These are phyloP conservation scores for Lumnitzera littorea DNA, from an alignment of 345 rosid genomes.

Conservation along the genomic window DNA sequence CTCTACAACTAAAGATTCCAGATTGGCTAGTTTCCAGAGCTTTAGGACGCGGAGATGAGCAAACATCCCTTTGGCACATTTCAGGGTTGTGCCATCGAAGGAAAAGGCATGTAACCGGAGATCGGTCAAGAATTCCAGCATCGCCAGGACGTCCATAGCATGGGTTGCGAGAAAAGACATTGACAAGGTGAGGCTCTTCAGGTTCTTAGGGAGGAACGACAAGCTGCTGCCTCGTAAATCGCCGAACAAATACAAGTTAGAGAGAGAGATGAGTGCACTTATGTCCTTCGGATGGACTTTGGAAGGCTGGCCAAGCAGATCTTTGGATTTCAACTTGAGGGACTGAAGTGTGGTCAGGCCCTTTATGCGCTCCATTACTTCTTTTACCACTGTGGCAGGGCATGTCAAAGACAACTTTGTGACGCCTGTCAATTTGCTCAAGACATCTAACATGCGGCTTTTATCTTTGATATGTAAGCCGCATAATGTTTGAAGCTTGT, in stretches of 20 bases:
- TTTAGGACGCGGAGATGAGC: slow-evolving; percentile 21
- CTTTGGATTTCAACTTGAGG: slow-evolving; percentile 24
- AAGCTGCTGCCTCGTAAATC: neutral
- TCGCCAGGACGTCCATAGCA: slow-evolving; percentile 16
- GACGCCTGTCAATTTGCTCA: slow-evolving; percentile 5
- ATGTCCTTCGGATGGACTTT: slow-evolving; percentile 6
- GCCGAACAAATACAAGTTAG: slow-evolving; percentile 27
- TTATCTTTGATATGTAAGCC: slow-evolving; percentile 17
- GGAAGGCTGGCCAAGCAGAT: slow-evolving; percentile 18
- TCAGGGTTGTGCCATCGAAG: slow-evolving; percentile 11
- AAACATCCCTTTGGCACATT: slow-evolving; percentile 5
- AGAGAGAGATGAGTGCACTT: neutral
- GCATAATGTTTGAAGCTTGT: slow-evolving; percentile 19
- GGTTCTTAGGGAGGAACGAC: slow-evolving; percentile 11
- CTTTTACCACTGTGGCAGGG: neutral
- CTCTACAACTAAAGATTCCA: slow-evolving; percentile 5
- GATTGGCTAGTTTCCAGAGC: slow-evolving; percentile 25
- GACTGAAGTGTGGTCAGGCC: slow-evolving; percentile 2
- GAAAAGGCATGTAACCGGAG: slow-evolving; percentile 26
- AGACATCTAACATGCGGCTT: neutral
- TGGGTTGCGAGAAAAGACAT: slow-evolving; percentile 14
- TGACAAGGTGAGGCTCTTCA: slow-evolving; percentile 26
- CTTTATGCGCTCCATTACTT: slow-evolving; percentile 10
- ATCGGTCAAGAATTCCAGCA: slow-evolving; percentile 11
- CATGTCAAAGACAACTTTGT: slow-evolving; percentile 24